phyloP scores from a whole-genome alignment of 805 yeast species.

The Candida palmyrensis region DNA sequence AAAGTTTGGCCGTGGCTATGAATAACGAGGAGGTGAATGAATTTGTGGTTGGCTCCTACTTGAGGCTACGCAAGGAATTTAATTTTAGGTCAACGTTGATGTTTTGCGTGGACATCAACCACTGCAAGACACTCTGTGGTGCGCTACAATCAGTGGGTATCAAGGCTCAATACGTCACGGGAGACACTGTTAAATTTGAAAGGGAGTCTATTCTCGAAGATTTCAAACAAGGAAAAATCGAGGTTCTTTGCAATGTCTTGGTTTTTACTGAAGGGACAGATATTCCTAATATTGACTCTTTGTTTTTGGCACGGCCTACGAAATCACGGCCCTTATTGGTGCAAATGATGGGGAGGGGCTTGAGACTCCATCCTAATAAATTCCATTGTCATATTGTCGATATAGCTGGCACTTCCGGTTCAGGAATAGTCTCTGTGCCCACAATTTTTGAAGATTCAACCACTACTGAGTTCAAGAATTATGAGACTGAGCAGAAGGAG shows the following conservation, averaged over 20 bases:
- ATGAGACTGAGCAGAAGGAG: slow-evolving; percentile 1
- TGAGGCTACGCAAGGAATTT: slow-evolving; percentile 27
- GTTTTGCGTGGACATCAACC: slow-evolving; percentile 73
- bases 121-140: slow-evolving; percentile 50
- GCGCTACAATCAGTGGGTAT: slow-evolving; percentile 56
- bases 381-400: slow-evolving; percentile 69
- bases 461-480: no score
- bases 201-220: slow-evolving; percentile 50
- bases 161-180: slow-evolving; percentile 66
- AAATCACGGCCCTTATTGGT: slow-evolving; percentile 62
- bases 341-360: slow-evolving; percentile 92
- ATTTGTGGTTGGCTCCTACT: slow-evolving; percentile 50
- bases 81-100: slow-evolving; percentile 59
- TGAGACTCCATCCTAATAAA: slow-evolving; percentile 60
- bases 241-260: slow-evolving; percentile 81
- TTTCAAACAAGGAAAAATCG: slow-evolving; percentile 57
- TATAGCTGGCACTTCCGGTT: slow-evolving; percentile 58
- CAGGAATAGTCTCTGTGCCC: slow-evolving; percentile 54
- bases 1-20: slow-evolving; percentile 48
- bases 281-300: slow-evolving; percentile 80
- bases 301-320: slow-evolving; percentile 78
- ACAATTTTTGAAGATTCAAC: slow-evolving; percentile 27
- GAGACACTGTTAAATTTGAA: slow-evolving; percentile 50
- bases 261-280: slow-evolving; percentile 95
- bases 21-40: slow-evolving; percentile 52